Base-by-base conservation (phyloP, 345 rosid species). In the Ailanthus altissimus region DNA sequence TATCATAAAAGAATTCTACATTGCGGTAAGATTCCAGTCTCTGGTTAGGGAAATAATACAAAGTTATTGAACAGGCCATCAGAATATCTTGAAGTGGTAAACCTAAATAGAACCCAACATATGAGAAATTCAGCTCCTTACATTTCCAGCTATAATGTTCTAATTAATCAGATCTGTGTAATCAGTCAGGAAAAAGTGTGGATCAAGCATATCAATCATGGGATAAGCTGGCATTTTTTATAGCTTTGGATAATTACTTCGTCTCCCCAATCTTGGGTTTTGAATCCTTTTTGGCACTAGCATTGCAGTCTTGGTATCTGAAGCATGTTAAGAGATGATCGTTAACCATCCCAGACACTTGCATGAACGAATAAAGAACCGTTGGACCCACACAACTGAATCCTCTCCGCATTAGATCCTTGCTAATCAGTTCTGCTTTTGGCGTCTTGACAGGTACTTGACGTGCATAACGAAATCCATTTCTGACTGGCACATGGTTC, bases 361-460 rank as follows among this genome's bases (percentile, higher is more conserved):
- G 98, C 94, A 93, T 86, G 92, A 93, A 95, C 0, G 98, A 93
- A 67, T 95, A 93, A 13, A 95, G 72, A 36, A 90, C 89, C 0
- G 94, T 89, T 0, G 99, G 98, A 20, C 99, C 99, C n/a, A 95
- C 96, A 10, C 93, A 93, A 8, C 93, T 86, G 77, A 95, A 93
- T 71, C 99, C 99, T 87, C 94, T 86, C 83, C 67, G 95, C 97
- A 93, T 94, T 85, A 94, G 82, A 74, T 93, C 93, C 86, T 93
- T 94, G 90, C 98, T 93, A 15, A 95, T 85, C 63, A 85, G 63
- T 80, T 93, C 99, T 25, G 98, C 94, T 81, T 93, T 94, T 0
- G 98, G 97, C 5, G 96, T 91, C 88, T 91, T 94, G 2, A 85
- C 91, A 8, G 97, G 99, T 6, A 91, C 90, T 81, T 90, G 94